Conservation (phyloP, 2,329 filamentous ascomycete genomes). For the Neofusicoccum umdonicola region DNA sequence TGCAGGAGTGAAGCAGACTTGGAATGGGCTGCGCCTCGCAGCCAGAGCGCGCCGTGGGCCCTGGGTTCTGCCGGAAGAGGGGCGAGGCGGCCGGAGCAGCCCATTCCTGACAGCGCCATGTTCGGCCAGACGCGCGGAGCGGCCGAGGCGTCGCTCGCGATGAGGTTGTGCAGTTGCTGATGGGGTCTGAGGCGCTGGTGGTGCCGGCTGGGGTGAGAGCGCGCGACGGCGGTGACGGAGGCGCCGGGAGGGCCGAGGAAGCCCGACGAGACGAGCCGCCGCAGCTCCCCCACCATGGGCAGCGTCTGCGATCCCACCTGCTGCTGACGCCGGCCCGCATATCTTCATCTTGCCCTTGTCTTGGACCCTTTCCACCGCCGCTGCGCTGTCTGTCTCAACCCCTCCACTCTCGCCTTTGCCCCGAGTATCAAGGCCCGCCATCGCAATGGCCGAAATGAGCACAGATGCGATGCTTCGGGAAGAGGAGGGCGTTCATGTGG, state of each 20-base stretch:
- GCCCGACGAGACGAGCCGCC: background rate
- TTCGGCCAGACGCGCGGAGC: background rate
- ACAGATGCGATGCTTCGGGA: slow-evolving; percentile 18
- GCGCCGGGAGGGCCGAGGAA: background rate
- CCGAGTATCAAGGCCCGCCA: background rate
- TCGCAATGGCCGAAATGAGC: background rate
- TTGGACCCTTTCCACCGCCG: slow-evolving; percentile 8
- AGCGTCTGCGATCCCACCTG: background rate
- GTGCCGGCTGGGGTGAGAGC: background rate
- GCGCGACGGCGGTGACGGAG: background rate
- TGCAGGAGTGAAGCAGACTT: background rate
- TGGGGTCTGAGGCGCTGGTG: background rate
- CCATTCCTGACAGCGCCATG: background rate
- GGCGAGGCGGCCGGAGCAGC: background rate
- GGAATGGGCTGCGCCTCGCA: background rate
- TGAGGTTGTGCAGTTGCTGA: background rate
- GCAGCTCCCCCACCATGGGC: background rate
- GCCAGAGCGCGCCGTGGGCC: background rate
- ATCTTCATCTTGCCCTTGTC: slow-evolving; percentile 6
- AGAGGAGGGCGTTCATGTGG: slow-evolving; percentile 61
- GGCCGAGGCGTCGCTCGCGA: background rate
- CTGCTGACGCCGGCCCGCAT: slow-evolving; percentile 1
- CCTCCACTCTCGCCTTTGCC: background rate
- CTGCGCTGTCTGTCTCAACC: background rate
- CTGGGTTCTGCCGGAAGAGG: background rate